Base-by-base conservation (phyloP, 768 basidiomycete genomes). In the Galerina marginata region DNA sequence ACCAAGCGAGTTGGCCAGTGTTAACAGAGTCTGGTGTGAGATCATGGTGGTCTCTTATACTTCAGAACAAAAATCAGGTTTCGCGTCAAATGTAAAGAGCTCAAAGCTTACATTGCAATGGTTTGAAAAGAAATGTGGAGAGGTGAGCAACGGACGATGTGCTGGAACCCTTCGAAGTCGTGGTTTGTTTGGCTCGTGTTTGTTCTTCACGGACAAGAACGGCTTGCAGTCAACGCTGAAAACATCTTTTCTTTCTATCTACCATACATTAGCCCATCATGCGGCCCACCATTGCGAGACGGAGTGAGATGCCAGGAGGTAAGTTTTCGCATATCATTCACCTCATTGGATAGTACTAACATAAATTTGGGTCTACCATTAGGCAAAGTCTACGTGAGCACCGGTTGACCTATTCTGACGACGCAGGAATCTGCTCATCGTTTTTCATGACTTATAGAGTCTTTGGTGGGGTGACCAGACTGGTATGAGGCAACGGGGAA, bases 391-490 rank as follows among this genome's bases (percentile, higher is more conserved):
- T 95, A 87, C 76, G 93, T 94, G 81, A 85, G 92, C 53, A 47
- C 36, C 54, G 53, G 50, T 37, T 20, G 23, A 26, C 55, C 16
- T n/a, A n/a, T 54, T 44, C 46, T 44, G 45, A 37, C 15, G 20
- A 12, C 15, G 26, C 26, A 45, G 26, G 38, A 20, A 46, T 26
- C 37, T 40, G 46, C 57, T 65, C 20, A 63, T 55, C 23, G 6
- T 44, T 6, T 33, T 36, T 47, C 33, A 40, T 51, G 3, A 36
- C 54, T 48, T 58, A 36, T 71, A 96, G 93, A 90, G 83, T 75
- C 80, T 88, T 53, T 97, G 95, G 95, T 97, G 95, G 94, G 95
- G 94, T 78, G 88, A 91, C 76, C 77, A 76, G 62, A 79, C 81
- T 65, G 83, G 84, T 61, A 50, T 83, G 45, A 81, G 81, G 67